Base-by-base conservation (phyloP, 2,329 filamentous ascomycete genomes). In the Neopestalotiopsis sp. region DNA sequence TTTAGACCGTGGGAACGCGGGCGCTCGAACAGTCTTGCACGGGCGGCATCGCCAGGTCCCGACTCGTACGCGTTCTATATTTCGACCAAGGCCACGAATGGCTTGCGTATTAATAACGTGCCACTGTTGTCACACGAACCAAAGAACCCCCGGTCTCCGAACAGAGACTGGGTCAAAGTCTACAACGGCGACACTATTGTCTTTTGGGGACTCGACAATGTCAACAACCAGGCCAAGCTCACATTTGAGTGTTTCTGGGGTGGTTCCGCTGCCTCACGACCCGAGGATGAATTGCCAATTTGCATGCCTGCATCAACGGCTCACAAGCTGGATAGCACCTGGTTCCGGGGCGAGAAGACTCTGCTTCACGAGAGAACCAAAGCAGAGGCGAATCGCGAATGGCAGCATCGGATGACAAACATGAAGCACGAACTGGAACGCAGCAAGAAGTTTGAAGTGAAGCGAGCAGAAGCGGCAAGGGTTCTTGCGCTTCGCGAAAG, bases 91-190 rank as follows among this genome's bases (percentile, higher is more conserved):
- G 92, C 93, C 4, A 91, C 90, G 6, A 84, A 85, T 34, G 93
- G 94, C 24, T 93, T 98, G 71, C 87, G 84, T 73, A 86, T 98
- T 76, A 98, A 98, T 75, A 90, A 88, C 34, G 85, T 88, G n/a
- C 83, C 85, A 56, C 81, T 98, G 30, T 82, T 79, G 1, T 88
- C 89, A 2, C 82, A 88, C 53, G 84, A 90, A 49, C 77, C 84
- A 9, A 86, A 86, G 70, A 85, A 88, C 68, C 85, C 86, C 2
- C 81, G 83, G 32, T 84, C 85, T 0, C 81, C 89, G 1, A 93
- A 88, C 61, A 80, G 78, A 38, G 80, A 86, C 76, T 92, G 90
- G 90, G 90, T 92, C 32, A 89, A 90, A 67, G 79, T 98, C 14
- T 89, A 94, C 76, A 89, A 92, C 42, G 94, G 93, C 1, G 95